Evolutionary conservation across 73 alveolate species (phyloP), one percentile per base, ranked within the genome.

Genomic region (Breviolum minutum): DNA sequence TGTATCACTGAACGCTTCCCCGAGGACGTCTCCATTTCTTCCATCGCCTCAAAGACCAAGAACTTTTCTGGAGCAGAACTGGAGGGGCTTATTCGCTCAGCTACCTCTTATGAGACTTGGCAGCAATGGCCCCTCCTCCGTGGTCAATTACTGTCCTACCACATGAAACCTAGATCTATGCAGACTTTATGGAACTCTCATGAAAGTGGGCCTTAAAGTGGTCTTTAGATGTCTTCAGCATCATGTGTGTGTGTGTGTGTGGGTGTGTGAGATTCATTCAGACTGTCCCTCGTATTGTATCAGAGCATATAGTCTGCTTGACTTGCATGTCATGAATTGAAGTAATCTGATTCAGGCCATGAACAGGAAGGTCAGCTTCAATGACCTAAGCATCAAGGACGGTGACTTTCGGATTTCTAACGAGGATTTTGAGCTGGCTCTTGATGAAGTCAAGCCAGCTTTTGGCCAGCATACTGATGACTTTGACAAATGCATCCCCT

Each of bases 361-460:
- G 97, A 91, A 91, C 68, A 26, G 97, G 66, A 91, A 91, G 89
- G 97, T 91, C 64, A 91, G 97, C 60, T 91, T 91, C 81, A 71
- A 63, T 7, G 97, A 91, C 80, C 89, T 91, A 40, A 91, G 97
- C 97, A 91, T 91, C 76, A 91, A 91, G 62, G 97, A 91, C 16
- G 97, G 97, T 17, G 97, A 91, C 97, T 91, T 91, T 40, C 97
- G 80, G 48, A 63, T 91, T 40, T 73, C 70, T 88, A 99, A 99
- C 99, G 99, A 98, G 40, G 99, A 99, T 95, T 99, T 99, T 99
- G 92, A 99, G 64, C 95, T 95, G 96, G 99, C 99, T 40, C 99
- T 99, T 24, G 99, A 99, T 26, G 99, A 99, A 98, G 99, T 99
- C 74, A 99, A 99, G 99, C 99, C 99, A 10, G 99, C 99, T 95